Conservation (phyloP, 805 yeast species). For the Yueomyces sp. region DNA sequence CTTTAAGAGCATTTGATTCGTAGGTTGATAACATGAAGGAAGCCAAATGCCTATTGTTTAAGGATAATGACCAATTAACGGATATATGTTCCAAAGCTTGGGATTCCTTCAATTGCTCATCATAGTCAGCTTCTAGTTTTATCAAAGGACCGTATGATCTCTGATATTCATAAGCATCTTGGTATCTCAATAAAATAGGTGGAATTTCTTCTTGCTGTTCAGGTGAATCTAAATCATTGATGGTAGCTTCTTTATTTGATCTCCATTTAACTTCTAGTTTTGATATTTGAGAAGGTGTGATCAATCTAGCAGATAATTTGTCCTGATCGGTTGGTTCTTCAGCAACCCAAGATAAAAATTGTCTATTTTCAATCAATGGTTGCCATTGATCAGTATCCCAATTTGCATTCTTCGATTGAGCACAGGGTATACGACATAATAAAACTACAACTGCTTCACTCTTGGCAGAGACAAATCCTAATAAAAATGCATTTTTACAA, state of each 20-base stretch:
- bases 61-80: conserved; percentile 61
- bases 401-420: conserved; percentile 55
- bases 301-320: conserved; percentile 36
- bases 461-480: conserved; percentile 83
- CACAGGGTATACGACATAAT: conserved; percentile 79
- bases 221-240: conserved; percentile 46
- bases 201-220: conserved; percentile 45
- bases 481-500: conserved; percentile 56
- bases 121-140: conserved; percentile 70
- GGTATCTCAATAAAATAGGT: conserved; percentile 65
- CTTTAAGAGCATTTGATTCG: conserved; percentile 51
- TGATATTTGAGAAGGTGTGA: conserved; percentile 51
- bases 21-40: conserved; percentile 55
- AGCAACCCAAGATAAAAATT: conserved; percentile 73
- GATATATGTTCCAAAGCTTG: conserved; percentile 62
- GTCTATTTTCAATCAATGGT: conserved; percentile 67
- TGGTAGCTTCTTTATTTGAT: conserved; percentile 52
- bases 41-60: conserved; percentile 53
- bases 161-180: conserved; percentile 77
- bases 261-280: conserved; percentile 77
- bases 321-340: conserved; percentile 56
- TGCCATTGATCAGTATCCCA: conserved; percentile 91
- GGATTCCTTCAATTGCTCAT: conserved; percentile 58
- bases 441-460: conserved; percentile 77
- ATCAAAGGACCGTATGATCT: conserved; percentile 74